Conservation (phyloP, 2,329 filamentous ascomycete genomes). For the Venturia asperata region DNA sequence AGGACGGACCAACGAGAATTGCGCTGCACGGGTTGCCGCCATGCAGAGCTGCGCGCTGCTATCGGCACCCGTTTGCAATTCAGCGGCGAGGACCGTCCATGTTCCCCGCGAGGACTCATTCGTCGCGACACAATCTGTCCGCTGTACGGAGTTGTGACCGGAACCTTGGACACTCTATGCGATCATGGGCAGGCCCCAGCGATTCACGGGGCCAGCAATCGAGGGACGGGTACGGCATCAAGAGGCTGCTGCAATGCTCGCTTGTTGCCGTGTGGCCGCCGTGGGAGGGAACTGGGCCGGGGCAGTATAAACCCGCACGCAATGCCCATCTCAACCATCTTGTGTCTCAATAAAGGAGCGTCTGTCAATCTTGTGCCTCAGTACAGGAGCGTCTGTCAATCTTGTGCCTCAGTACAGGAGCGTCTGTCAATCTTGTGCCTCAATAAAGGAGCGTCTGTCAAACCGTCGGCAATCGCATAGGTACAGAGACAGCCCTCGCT, state of each 20-base stretch:
- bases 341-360: no score
- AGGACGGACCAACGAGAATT: neutral
- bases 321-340: neutral
- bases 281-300: neutral
- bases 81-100: neutral
- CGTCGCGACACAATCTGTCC: neutral
- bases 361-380: neutral
- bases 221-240: neutral
- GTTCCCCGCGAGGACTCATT: neutral
- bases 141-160: neutral
- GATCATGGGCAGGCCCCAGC: neutral
- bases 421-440: no score
- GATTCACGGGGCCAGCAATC: neutral
- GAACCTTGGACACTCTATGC: neutral
- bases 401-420: no score
- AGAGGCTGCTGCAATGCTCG: neutral
- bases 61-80: neutral
- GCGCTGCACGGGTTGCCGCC: neutral
- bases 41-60: slow-evolving; percentile 12
- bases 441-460: no score
- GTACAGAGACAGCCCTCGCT: neutral
- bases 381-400: neutral
- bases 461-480: no score
- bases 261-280: neutral
- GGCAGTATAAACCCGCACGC: neutral